Evolutionary conservation across 2,329 filamentous ascomycete species (phyloP).

Genomic region (Ceratocystiopsis minuta): DNA sequence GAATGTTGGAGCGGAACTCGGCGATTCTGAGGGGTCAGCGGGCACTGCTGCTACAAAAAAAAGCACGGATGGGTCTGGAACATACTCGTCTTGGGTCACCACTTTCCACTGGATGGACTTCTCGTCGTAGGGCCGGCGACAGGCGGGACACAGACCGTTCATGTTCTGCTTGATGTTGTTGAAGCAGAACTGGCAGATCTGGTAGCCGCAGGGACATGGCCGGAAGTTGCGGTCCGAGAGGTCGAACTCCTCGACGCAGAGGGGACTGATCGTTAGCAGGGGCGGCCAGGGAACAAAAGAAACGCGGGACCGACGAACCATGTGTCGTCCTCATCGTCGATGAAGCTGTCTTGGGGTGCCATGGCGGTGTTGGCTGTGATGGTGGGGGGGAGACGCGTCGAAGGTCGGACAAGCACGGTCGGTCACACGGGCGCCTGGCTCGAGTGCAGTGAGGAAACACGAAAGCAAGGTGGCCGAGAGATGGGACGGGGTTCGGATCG

Average conservation of each 20-base stretch:
- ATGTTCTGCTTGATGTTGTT: slow-evolving; percentile 98
- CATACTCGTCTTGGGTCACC: slow-evolving; percentile 85
- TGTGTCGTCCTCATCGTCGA: slow-evolving; percentile 53
- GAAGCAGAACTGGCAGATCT: slow-evolving; percentile 99
- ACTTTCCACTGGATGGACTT: slow-evolving; percentile 95
- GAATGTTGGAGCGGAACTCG: slow-evolving; percentile 58
- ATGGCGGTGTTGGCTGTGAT: slow-evolving; percentile 21
- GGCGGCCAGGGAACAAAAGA: not conserved
- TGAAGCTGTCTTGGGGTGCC: slow-evolving; percentile 52
- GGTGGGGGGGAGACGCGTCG: not conserved
- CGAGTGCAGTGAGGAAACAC: no score
- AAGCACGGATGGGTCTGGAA: slow-evolving; percentile 13
- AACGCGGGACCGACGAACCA: slow-evolving; percentile 29
- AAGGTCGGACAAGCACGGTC: not conserved
- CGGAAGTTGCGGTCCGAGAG: slow-evolving; percentile 92
- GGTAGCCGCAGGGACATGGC: slow-evolving; percentile 93
- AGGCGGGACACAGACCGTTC: slow-evolving; percentile 95
- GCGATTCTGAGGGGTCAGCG: slow-evolving; percentile 25
- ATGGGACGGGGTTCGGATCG: no score
- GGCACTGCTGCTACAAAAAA: no score
- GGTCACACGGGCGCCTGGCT: no score
- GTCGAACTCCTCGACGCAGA: slow-evolving; percentile 98
- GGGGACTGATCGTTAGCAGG: slow-evolving; percentile 42
- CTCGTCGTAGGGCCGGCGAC: slow-evolving; percentile 86
- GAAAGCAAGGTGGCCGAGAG: no score